Evolutionary conservation across 2,329 filamentous ascomycete species (phyloP).

Genomic region (Falciphora oryzae): DNA sequence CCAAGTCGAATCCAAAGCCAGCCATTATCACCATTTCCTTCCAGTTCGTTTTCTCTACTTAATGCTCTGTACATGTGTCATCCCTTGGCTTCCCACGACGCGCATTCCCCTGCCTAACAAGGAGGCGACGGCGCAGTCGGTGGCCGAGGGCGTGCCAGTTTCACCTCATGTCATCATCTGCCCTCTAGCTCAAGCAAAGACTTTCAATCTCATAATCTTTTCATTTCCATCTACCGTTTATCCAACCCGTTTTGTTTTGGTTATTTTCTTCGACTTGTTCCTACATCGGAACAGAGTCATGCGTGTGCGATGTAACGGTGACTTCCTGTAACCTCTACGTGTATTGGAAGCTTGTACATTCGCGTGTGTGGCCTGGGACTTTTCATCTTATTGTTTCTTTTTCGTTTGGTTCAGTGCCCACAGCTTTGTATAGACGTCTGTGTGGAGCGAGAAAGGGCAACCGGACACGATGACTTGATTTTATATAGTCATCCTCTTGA

Average conservation of each 20-base stretch:
- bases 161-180: not conserved
- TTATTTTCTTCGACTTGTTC: not conserved
- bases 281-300: not conserved
- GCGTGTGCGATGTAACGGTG: not conserved
- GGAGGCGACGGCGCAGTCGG: too few relatives aligned
- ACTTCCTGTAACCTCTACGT: not conserved
- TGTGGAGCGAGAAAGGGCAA: constrained; percentile 1
- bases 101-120: not conserved
- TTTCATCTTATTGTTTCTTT: not conserved
- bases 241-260: not conserved
- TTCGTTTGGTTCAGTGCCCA: not conserved
- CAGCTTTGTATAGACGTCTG: not conserved
- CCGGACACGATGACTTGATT: not conserved
- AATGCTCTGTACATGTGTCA: not conserved
- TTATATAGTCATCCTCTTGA: not conserved
- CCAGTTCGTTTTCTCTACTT: not conserved
- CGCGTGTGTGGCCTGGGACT: not conserved
- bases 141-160: not conserved
- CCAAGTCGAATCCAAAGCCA: not conserved
- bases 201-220: not conserved
- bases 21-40: not conserved
- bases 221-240: not conserved
- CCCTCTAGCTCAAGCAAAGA: not conserved
- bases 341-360: constrained; percentile 1
- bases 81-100: not conserved